Base-by-base conservation (phyloP, 2,329 filamentous ascomycete genomes). In the Cercospora brassicicola region DNA sequence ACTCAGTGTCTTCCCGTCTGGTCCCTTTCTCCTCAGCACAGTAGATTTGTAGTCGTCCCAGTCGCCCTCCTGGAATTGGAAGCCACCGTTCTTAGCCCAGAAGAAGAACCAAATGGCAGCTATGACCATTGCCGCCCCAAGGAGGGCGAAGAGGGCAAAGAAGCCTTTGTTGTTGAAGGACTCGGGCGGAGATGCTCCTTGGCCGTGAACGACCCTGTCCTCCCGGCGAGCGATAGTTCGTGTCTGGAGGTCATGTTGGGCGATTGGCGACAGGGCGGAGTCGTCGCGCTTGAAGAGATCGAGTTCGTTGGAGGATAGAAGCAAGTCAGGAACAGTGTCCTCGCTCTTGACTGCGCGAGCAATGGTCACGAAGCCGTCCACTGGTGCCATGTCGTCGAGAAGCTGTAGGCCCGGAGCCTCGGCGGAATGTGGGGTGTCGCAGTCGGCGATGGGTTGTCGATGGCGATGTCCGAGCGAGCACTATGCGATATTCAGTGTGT, bases 11-110 rank as follows among this genome's bases (percentile, higher is more conserved):
- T 91, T 94, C 48, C 94, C 94, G 80, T 97, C 94, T 4, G 94
- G 93, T 0, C 93, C 94, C 76, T 91, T 93, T 63, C 94, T 91
- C 51, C 95, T 88, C 56, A 99, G 82, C 1, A 99, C 95, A 0
- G 94, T 97, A 1, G 91, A 90, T 79, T 98, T 98, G 87, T 99
- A 99, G 77, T 99, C 95, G 5, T 98, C 94, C 94, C 95, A 99
- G 81, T 99, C 95, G 39, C 88, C 85, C 71, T 96, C 83, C 57
- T 87, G 86, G 85, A 93, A 98, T 71, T 91, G 84, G 83, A 98
- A 97, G 13, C 95, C 95, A 69, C 95, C 95, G 75, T 98, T 97
- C 82, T 91, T 94, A 66, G 94, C 94, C 91, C 92, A 96, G 86
- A 96, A 96, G 86, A 99, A 98, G 86, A 99, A 97, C 94, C 95